Evolutionary conservation across 352 stramenopile species (phyloP).

Genomic region (Globisporangium iwayamae): DNA sequence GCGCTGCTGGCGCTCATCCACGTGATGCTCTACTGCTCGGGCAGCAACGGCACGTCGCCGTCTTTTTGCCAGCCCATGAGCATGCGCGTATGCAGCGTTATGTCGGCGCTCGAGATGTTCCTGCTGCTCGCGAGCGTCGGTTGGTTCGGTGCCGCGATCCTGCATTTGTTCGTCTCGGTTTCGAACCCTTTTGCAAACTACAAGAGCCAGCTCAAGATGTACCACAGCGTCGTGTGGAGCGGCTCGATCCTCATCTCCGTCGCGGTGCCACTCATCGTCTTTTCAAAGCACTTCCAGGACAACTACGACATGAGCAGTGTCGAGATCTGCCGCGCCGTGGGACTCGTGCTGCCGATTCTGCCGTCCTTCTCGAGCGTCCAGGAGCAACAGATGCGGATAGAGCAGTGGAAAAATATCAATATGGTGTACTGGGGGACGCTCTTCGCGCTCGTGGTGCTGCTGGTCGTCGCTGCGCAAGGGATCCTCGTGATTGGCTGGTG

Average conservation of each 20-base stretch:
- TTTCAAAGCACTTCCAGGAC: slow-evolving; percentile 29
- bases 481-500: slow-evolving; percentile 70
- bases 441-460: slow-evolving; percentile 48
- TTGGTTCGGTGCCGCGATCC: slow-evolving; percentile 68
- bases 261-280: slow-evolving; percentile 38
- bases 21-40: slow-evolving; percentile 40
- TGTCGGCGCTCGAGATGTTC: slow-evolving; percentile 52
- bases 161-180: slow-evolving; percentile 69
- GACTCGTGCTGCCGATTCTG: slow-evolving; percentile 44
- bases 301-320: slow-evolving; percentile 37
- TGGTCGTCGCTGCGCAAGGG: slow-evolving; percentile 54
- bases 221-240: slow-evolving; percentile 53
- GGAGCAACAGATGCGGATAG: slow-evolving; percentile 26
- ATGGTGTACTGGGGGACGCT: slow-evolving; percentile 58
- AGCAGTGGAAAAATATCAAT: slow-evolving; percentile 58
- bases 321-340: slow-evolving; percentile 50
- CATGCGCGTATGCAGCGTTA: slow-evolving; percentile 31
- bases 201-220: slow-evolving; percentile 52
- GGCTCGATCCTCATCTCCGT: slow-evolving; percentile 40
- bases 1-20: slow-evolving; percentile 42
- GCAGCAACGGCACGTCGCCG: background rate
- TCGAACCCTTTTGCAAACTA: slow-evolving; percentile 78
- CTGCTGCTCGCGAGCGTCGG: slow-evolving; percentile 53
- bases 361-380: slow-evolving; percentile 23
- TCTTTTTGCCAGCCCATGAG: slow-evolving; percentile 32